Conservation (phyloP, 176 grass and related monocot genomes). For the Lolium perenne region DNA sequence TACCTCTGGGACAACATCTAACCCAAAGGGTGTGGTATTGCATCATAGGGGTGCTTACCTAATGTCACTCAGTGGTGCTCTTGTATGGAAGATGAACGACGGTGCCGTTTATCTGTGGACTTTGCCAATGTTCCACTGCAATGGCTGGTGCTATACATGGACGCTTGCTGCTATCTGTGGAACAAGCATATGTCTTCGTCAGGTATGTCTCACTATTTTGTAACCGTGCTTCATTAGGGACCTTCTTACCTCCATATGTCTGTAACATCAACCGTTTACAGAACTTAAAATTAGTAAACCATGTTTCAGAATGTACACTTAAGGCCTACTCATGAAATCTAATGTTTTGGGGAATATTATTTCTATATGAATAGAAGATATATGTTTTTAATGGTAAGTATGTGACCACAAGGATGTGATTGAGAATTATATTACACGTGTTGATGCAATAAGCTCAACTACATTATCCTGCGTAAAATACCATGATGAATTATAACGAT, state of each 20-base stretch:
- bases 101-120: conserved; percentile 83
- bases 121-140: conserved; percentile 96
- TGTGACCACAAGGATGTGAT: neutral
- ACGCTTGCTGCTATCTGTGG: conserved; percentile 76
- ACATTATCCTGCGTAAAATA: neutral
- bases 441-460: conserved; percentile 8
- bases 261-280: conserved; percentile 2
- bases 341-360: neutral
- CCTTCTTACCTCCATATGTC: conserved; percentile 19
- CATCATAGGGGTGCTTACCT: conserved; percentile 94
- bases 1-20: conserved; percentile 89
- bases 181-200: conserved; percentile 95
- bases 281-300: neutral
- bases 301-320: conserved; percentile 5
- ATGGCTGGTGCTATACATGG: conserved; percentile 95
- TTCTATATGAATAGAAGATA: neutral
- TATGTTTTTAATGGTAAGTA: neutral
- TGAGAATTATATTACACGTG: neutral
- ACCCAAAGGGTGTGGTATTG: conserved; percentile 87
- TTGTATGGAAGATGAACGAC: conserved; percentile 84
- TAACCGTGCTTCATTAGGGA: neutral
- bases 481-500: neutral
- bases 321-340: neutral
- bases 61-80: conserved; percentile 69
- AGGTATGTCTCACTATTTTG: conserved; percentile 52